phyloP scores from a whole-genome alignment of 1,284 basidiomycete genomes.

The Marasmius fiardii region DNA sequence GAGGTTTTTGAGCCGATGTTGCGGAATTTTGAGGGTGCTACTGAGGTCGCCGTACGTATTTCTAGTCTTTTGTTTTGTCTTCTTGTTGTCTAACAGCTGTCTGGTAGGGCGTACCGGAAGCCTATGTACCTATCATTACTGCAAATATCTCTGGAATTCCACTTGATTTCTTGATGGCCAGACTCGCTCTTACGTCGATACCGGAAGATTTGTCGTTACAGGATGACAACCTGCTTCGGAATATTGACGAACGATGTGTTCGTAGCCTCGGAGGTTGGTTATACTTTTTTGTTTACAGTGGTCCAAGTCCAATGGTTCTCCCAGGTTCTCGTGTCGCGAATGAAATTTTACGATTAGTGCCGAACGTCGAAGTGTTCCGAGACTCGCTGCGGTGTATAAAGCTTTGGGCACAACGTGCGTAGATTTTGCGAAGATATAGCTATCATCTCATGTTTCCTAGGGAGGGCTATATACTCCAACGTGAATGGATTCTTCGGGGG shows the following conservation, averaged over 20 bases:
- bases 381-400: slow-evolving; percentile 95
- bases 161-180: slow-evolving; percentile 93
- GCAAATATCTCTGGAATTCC: slow-evolving; percentile 90
- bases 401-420: slow-evolving; percentile 93
- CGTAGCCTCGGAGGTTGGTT: slow-evolving; percentile 86
- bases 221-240: slow-evolving; percentile 90
- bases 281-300: not conserved
- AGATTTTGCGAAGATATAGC: slow-evolving; percentile 8
- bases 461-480: slow-evolving; percentile 96
- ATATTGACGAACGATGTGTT: slow-evolving; percentile 93
- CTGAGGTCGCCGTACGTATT: slow-evolving; percentile 82
- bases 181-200: slow-evolving; percentile 79
- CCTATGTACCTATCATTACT: slow-evolving; percentile 95
- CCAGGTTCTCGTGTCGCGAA: slow-evolving; percentile 94
- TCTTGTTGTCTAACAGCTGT: slow-evolving; percentile 14
- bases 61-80: slow-evolving; percentile 6
- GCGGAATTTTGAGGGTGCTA: slow-evolving; percentile 79
- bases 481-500: slow-evolving; percentile 98
- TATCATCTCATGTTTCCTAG: slow-evolving; percentile 34
- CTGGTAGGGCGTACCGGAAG: slow-evolving; percentile 86
- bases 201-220: slow-evolving; percentile 88
- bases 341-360: slow-evolving; percentile 93
- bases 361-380: slow-evolving; percentile 92
- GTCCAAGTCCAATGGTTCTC: slow-evolving; percentile 14
- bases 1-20: slow-evolving; percentile 90